Evolutionary conservation across 495 filamentous ascomycete species (phyloP).

Genomic region (Choiromyces venosus): DNA sequence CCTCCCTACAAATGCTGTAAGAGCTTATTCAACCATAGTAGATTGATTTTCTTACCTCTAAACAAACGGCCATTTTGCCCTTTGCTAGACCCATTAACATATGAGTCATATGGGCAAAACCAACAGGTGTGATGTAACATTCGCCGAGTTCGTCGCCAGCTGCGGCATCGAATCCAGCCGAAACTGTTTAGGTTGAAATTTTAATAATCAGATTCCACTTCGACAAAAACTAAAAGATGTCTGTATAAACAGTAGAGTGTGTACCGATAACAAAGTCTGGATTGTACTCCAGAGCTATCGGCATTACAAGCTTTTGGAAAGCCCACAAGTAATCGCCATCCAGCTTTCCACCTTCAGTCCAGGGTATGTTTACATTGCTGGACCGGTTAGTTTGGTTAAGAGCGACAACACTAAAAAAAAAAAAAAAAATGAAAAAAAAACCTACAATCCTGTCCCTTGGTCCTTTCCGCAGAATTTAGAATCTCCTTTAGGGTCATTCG

Average conservation of each 20-base stretch:
- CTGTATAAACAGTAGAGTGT: slow-evolving; percentile 13
- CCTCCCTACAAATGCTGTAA: slow-evolving; percentile 58
- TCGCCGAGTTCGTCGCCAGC: slow-evolving; percentile 85
- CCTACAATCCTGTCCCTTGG: slow-evolving; percentile 62
- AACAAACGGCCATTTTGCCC: slow-evolving; percentile 83
- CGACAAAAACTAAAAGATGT: background rate
- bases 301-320: slow-evolving; percentile 97
- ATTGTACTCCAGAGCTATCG: slow-evolving; percentile 84
- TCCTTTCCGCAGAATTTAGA: slow-evolving; percentile 70
- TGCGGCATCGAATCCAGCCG: slow-evolving; percentile 94
- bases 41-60: slow-evolving; percentile 54
- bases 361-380: slow-evolving; percentile 93
- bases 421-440: slow-evolving; percentile 5
- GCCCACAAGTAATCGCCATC: slow-evolving; percentile 96
- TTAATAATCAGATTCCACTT: slow-evolving; percentile 2
- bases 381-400: slow-evolving; percentile 1
- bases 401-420: background rate
- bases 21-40: background rate
- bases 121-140: slow-evolving; percentile 81
- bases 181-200: slow-evolving; percentile 52
- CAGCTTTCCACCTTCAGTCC: slow-evolving; percentile 86
- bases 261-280: slow-evolving; percentile 84
- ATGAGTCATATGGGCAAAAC: slow-evolving; percentile 98
- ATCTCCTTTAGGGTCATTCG: slow-evolving; percentile 67
- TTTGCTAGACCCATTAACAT: slow-evolving; percentile 96